Evolutionary conservation across 2,329 filamentous ascomycete species (phyloP), one percentile per base, ranked within the genome.

Genomic region (Monosporascus sp.): DNA sequence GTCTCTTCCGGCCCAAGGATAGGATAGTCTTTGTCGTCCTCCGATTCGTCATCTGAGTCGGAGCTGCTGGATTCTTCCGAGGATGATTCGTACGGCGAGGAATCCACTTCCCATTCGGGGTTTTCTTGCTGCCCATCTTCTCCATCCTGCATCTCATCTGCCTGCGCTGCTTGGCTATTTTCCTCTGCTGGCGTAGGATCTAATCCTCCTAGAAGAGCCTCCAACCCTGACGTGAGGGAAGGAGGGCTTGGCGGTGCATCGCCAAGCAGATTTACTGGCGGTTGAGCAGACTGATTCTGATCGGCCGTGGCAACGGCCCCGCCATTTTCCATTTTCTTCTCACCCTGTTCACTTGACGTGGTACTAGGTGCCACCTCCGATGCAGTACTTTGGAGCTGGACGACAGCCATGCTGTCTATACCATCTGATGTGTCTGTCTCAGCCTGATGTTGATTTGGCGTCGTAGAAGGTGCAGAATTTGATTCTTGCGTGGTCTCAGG

Each of bases 71-170:
- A 82, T 16, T 82, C 43, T 46, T 46, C 78, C 0, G 78, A 79
- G 0, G 82, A 89, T 6, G 86, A 89, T 63, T 86, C 83, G 64
- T 88, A 88, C 0, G 88, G 88, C 0, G 87, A 89, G 1, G 88
- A 91, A 63, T 93, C 89, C 7, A 79, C 74, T 66, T 96, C 90
- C 89, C 91, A 97, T 69, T 97, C 92, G 3, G 88, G 86, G 45
- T 87, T 77, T 52, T 57, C 62, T 49, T 58, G 56, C 44, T 55
- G 55, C 7, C 24, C 43, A 24, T 51, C 48, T 16, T 56, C 59
- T 31, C 52, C 55, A 55, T 60, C 52, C 46, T 58, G 51, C 49
- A 52, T 51, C 6, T 22, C 44, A 11, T 54, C 49, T n/a, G 51
- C 45, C n/a, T 57, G 56, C 8, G 51, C 38, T 47, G 53, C 31